Evolutionary conservation across 768 basidiomycete genomes (phyloP), one percentile per base, ranked within the genome.

Genomic region (Podaxis mareebaensis): DNA sequence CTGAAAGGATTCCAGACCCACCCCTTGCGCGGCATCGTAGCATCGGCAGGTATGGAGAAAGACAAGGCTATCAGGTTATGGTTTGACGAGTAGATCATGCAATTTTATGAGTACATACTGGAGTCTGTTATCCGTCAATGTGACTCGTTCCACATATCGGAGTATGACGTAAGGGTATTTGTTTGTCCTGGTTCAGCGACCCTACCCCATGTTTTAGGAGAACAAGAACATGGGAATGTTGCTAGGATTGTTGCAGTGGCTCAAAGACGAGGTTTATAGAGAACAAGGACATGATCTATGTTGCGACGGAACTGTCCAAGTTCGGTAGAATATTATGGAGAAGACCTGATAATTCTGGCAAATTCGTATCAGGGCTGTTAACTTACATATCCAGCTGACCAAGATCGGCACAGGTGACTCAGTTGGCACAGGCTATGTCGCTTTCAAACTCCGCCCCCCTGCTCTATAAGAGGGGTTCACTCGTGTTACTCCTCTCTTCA

Each of bases 31-130:
- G 82, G 80, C 52, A 86, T 91, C 60, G 89, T 98, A 65, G 95
- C 93, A 6, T 93, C 93, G 3, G 93, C 92, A n/a, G 85, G 89
- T 10, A 88, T 93, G 83, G 94, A 95, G 68, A 93, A 93, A 67
- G 95, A 96, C 68, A 75, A 92, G 64, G 88, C 87, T 4, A 91
- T 98, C 69, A 83, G 89, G 58, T 68, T 98, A 15, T 97, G 95
- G 95, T 78, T 81, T 61, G 87, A 91, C 69, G 74, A 58, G 58
- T 53, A 57, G 39, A 54, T 28, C 38, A 20, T 12, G 38, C 33
- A 46, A 48, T 59, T 48, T 53, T 28, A n/a, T 17, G 44, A n/a
- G 44, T 46, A 4, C 44, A 46, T 2, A 17, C 44, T 7, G 44
- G n/a, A 46, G 20, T n/a, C 17, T 17, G 40, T 42, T 42, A 42